Percentiles rank a stretch among this genome's conserved stretches.
Conservation (phyloP, 225 moss, liverwort and hornwort genomes). For the Pseudisothecium myosuroides region DNA sequence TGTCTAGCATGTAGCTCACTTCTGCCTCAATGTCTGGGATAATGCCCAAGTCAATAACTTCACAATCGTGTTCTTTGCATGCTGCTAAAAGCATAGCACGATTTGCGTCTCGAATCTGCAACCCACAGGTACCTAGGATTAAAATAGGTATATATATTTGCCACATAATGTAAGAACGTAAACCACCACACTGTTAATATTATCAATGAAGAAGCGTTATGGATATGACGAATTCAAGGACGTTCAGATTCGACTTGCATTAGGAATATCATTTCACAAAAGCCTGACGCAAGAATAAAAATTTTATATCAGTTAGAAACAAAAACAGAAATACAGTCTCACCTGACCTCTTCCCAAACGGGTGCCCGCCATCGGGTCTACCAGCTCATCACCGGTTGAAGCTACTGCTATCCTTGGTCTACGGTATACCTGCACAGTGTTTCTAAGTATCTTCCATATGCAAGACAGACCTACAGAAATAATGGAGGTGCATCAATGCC, state of each 20-base stretch:
- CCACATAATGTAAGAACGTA: neutral
- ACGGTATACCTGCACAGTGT: conserved; percentile 65
- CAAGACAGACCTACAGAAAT: neutral
- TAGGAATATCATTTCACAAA: neutral
- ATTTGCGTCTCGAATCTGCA: conserved; percentile 95
- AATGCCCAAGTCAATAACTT: conserved; percentile 75
- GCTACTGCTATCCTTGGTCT: conserved; percentile 83
- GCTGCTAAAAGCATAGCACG: conserved; percentile 93
- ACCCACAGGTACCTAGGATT: neutral
- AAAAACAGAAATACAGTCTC: neutral
- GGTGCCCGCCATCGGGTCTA: conserved; percentile 51
- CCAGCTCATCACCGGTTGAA: conserved; percentile 95
- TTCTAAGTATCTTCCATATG: neutral
- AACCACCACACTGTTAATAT: neutral
- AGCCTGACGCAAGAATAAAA: neutral
- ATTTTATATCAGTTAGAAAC: neutral
- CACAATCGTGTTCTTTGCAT: conserved; percentile 57
- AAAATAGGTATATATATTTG: neutral
- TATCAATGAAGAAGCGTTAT: neutral
- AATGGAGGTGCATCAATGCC: neutral
- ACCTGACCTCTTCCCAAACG: conserved; percentile 70
- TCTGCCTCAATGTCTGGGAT: conserved; percentile 50
- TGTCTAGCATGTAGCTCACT: conserved; percentile 47
- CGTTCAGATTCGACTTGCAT: neutral
- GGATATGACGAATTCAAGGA: neutral